Conservation (phyloP, 2,329 filamentous ascomycete genomes). For the Phaeophleospora eucalypticola region DNA sequence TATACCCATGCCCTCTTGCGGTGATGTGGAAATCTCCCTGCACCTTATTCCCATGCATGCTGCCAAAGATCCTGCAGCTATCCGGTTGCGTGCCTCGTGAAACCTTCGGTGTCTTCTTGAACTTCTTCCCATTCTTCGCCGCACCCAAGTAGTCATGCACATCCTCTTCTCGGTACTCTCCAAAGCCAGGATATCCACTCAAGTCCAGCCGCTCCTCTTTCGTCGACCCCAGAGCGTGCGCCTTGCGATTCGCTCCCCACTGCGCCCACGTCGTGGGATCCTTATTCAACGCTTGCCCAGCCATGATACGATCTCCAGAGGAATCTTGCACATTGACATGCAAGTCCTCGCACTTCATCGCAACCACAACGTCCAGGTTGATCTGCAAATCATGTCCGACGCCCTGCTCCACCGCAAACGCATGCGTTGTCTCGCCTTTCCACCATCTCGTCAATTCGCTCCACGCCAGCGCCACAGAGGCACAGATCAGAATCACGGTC, state of each 20-base stretch:
- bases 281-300: constrained; percentile 66
- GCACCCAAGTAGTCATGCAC: constrained; percentile 84
- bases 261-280: constrained; percentile 77
- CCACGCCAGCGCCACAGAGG: constrained; percentile 72
- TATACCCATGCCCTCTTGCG: constrained; percentile 90
- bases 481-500: constrained; percentile 74
- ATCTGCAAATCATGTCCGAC: constrained; percentile 84
- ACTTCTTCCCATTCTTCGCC: constrained; percentile 59
- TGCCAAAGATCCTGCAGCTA: constrained; percentile 86
- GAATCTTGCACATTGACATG: constrained; percentile 97
- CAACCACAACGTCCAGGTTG: constrained; percentile 89
- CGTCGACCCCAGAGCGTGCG: constrained; percentile 51
- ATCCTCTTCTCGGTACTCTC: constrained; percentile 68
- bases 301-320: constrained; percentile 84
- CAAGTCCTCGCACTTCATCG: constrained; percentile 82
- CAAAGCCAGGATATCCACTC: constrained; percentile 55
- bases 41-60: constrained; percentile 88
- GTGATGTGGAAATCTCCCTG: constrained; percentile 98
- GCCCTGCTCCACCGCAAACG: constrained; percentile 90
- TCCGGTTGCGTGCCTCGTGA: constrained; percentile 51
- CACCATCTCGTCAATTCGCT: constrained; percentile 80
- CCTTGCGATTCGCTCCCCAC: constrained; percentile 71
- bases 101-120: constrained; percentile 69
- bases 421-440: constrained; percentile 76
- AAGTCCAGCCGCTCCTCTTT: constrained; percentile 54